phyloP scores from a whole-genome alignment of 139 green algal species.

The Zygnema circumcarinatum region DNA sequence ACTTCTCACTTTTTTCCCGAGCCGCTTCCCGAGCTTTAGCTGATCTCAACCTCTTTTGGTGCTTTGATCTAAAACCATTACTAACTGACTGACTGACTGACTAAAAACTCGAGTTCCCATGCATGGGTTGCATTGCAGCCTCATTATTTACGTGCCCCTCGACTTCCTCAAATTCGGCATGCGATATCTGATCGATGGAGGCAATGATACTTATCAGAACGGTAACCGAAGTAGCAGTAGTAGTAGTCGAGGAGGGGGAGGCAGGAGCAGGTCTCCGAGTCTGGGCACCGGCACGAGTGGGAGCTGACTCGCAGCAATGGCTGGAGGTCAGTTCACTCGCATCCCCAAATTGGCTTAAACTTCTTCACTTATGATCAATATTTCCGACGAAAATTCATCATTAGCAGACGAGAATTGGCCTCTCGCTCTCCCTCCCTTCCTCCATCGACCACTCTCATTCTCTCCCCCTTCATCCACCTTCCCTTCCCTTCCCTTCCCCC shows the following conservation, averaged over 20 bases:
- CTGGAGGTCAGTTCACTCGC: not conserved
- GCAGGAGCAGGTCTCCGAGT: not conserved
- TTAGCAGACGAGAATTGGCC: not conserved
- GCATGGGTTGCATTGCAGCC: too few relatives aligned
- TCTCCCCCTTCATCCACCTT: conserved; percentile 7
- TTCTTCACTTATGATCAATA: not conserved
- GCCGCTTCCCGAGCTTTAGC: too few relatives aligned
- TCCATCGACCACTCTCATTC: not conserved
- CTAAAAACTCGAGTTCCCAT: too few relatives aligned
- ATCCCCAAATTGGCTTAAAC: not conserved
- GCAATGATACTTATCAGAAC: too few relatives aligned
- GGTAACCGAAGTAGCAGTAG: too few relatives aligned
- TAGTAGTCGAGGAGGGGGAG: not conserved
- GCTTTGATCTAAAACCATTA: too few relatives aligned
- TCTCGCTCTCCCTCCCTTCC: conserved; percentile 15
- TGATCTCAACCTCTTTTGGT: too few relatives aligned
- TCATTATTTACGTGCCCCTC: not conserved
- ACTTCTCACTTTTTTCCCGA: too few relatives aligned
- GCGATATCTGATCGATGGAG: not conserved
- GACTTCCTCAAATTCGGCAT: conserved; percentile 5
- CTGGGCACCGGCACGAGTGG: not conserved
- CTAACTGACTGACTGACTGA: too few relatives aligned
- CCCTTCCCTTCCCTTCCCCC: not conserved
- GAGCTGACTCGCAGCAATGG: not conserved
- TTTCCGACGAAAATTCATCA: not conserved